Base-by-base conservation (phyloP, 352 stramenopile species). In the Phytopythium litorale region DNA sequence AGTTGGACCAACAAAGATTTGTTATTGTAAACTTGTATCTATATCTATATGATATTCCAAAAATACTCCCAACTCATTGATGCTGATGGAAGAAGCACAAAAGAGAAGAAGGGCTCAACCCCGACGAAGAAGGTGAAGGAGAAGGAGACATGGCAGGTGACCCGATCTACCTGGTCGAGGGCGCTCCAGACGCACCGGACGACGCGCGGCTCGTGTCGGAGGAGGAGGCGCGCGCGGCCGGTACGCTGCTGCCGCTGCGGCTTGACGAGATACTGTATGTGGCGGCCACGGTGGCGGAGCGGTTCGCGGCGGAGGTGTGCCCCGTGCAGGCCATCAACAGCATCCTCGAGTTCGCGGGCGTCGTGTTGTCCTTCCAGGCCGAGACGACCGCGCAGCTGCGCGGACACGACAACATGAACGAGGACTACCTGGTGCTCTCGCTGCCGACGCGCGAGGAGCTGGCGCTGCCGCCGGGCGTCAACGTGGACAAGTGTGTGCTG, bases 331-430 rank as follows among this genome's bases (percentile, higher is more conserved):
- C 81, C 40, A 46, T 89, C 30, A 74, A 79, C 64, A 72, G 48
- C 30, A 70, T 89, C 40, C 72, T 89, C 16, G 68, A 73, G 48
- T 76, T 87, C 33, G 80, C 83, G 0, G 83, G 78, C 33, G 72
- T 88, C 32, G 32, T 83, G 7, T 56, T 90, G 18, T 65, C 67
- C 6, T 84, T 90, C 56, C 65, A 87, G 42, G 59, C 59, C 0
- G 63, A 79, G 32, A 84, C 72, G 7, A 58, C 58, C 0, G 71
- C 79, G 50, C 48, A 65, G 4, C 59, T 49, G n/a, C 53, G 58
- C 25, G 80, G 73, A 9, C 56, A 40, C 13, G 62, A 58, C 38
- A 56, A 87, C 55, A 85, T 87, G 76, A 78, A 89, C 37, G 69
- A 85, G 15, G 68, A 84, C 15, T 92, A 89, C 60, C 23, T 89